Base-by-base conservation (phyloP, 2,329 filamentous ascomycete genomes). In the Phaeoacremonium minimum region DNA sequence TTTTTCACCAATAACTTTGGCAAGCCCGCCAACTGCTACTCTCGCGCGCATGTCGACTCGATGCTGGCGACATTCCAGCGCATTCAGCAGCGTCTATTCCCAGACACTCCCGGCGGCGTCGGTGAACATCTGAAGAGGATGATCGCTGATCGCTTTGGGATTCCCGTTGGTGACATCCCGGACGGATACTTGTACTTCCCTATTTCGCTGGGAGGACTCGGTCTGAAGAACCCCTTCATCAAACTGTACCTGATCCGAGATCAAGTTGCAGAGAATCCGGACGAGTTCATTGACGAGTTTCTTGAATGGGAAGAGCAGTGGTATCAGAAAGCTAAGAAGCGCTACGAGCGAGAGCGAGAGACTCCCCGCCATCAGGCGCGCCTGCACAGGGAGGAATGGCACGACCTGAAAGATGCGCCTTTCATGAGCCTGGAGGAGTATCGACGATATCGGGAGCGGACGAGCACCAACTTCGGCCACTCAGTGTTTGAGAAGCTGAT, bases 1-100 rank as follows among this genome's bases (percentile, higher is more conserved):
- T 80, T 80, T 53, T 78, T 80, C 49, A 59, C 60, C 35, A 71
- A 69, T 44, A 79, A 78, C 46, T 78, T 80, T 41, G 75, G 69
- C 7, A 67, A 67, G 36, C 67, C 74, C 4, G 69, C 73, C 12
- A 63, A 70, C 38, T 75, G 71, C 43, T 75, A 77, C 42, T 73
- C 73, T 1, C 64, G 66, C 15, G 55, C 63, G 28, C 76, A 80
- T 47, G 66, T 79, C 36, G 70, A 78, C 43, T 69, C 67, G 58
- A 69, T 75, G 37, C 61, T 79, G 35, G 52, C 58, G 4, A 73
- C 72, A 0, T 64, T 77, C 35, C 61, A 61, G 28, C 61, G 65
- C 20, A 76, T 80, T 33, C 74, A 80, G 46, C 55, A 55, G 15
- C 54, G 58, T 4, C 50, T 80, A 3, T 79, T 80, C 48, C 50